These are phyloP conservation scores for Pelargonium myrrhifolium DNA, from an alignment of 441 rosid species.

Conservation along the genomic window DNA sequence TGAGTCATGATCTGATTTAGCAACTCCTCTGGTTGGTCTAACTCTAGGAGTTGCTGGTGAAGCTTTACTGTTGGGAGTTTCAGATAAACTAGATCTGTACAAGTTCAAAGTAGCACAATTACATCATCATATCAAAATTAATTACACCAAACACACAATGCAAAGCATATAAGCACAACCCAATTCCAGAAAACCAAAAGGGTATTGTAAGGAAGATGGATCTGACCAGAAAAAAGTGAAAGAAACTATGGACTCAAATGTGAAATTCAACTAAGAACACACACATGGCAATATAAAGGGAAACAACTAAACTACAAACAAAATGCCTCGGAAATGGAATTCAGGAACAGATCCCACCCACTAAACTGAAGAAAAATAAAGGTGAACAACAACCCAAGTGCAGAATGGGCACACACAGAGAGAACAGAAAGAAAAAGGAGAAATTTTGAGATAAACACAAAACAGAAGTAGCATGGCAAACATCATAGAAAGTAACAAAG, in stretches of 20 bases:
- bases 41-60: conserved; percentile 57
- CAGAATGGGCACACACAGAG: too few relatives aligned
- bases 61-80: conserved; percentile 53
- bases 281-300: too few relatives aligned
- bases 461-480: neutral
- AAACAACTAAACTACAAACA: neutral
- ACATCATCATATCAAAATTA: conserved; percentile 14
- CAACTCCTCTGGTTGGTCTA: conserved; percentile 36
- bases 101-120: conserved; percentile 20
- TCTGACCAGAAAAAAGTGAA: conserved; percentile 8
- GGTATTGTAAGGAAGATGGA: conserved; percentile 19
- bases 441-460: too few relatives aligned
- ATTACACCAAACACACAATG: conserved; percentile 13
- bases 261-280: neutral
- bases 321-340: neutral
- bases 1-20: conserved; percentile 54
- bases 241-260: too few relatives aligned
- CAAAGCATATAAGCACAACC: conserved; percentile 6
- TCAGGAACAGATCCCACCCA: conserved; percentile 16
- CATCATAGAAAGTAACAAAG: neutral
- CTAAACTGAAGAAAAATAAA: neutral
- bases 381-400: neutral
- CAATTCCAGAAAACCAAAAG: neutral
- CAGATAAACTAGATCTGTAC: conserved; percentile 62
- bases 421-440: too few relatives aligned